These are phyloP conservation scores for Elsinoe necatrix DNA, from an alignment of 2,329 filamentous ascomycete species.

Conservation along the genomic window DNA sequence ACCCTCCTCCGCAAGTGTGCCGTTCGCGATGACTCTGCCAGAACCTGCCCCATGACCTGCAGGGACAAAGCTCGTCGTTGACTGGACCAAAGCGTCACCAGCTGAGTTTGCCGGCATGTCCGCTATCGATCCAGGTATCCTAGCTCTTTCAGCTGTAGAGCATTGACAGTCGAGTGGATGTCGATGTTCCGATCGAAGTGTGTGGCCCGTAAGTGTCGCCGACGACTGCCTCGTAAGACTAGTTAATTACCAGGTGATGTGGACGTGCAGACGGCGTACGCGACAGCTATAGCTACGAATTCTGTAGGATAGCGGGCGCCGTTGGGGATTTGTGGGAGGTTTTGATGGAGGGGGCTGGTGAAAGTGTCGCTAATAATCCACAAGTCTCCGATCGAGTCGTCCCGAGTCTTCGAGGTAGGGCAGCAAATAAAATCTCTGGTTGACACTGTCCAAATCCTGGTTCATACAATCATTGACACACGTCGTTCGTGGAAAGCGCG, in stretches of 20 bases:
- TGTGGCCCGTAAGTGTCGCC: background rate
- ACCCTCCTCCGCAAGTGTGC: background rate
- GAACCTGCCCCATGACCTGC: slow-evolving; percentile 2
- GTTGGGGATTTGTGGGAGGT: slow-evolving; percentile 2
- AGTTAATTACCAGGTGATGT: background rate
- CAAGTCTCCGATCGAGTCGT: background rate
- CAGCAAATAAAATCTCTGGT: background rate
- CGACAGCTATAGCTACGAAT: background rate
- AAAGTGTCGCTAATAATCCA: background rate
- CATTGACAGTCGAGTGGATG: background rate
- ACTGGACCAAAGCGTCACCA: slow-evolving; percentile 12
- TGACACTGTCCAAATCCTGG: background rate
- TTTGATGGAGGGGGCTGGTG: slow-evolving; percentile 7
- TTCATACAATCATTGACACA: slow-evolving; percentile 3
- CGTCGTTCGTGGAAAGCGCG: background rate
- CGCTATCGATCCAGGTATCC: slow-evolving; percentile 8
- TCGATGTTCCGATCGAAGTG: background rate
- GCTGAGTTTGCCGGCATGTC: slow-evolving; percentile 8
- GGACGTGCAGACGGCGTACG: background rate
- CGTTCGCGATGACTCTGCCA: background rate
- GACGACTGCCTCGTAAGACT: no score
- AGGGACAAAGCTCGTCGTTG: background rate
- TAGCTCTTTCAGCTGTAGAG: background rate
- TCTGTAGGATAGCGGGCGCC: background rate
- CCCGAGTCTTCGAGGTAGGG: background rate